These are phyloP conservation scores for Populus hybrid DNA, from an alignment of 441 rosid genomes.

Conservation along the genomic window DNA sequence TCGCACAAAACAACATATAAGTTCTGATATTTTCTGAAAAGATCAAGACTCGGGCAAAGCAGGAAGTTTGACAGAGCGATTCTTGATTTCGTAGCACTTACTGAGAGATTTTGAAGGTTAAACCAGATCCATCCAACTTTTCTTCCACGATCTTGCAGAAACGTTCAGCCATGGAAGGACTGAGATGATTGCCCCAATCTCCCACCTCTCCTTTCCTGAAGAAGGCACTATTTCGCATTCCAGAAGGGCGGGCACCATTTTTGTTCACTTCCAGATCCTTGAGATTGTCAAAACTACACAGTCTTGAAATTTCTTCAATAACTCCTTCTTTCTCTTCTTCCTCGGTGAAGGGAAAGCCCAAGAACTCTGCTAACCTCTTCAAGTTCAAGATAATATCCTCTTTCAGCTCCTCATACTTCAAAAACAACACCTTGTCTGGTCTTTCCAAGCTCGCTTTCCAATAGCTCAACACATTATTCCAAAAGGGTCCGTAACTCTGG, in stretches of 20 bases:
- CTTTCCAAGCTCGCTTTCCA: constrained; percentile 23
- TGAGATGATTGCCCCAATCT: constrained; percentile 17
- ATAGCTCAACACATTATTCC: constrained; percentile 15
- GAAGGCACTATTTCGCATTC: not conserved
- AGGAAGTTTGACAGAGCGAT: too few relatives aligned
- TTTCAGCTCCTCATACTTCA: constrained; percentile 27
- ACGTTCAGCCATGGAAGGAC: not conserved
- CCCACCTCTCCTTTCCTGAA: constrained; percentile 15
- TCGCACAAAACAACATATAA: too few relatives aligned
- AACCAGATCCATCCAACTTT: constrained; percentile 2
- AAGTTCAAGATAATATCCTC: not conserved
- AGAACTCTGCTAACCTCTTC: constrained; percentile 26
- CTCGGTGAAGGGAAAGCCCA: constrained; percentile 24
- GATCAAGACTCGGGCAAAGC: too few relatives aligned
- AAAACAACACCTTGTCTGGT: constrained; percentile 23
- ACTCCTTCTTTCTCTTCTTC: constrained; percentile 21
- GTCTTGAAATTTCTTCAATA: constrained; percentile 11
- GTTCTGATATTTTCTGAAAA: too few relatives aligned
- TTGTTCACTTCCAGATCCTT: constrained; percentile 29
- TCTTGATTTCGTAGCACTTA: too few relatives aligned
- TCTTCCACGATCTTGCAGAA: not conserved
- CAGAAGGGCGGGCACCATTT: not conserved
- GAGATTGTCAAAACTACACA: constrained; percentile 25
- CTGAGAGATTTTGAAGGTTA: not conserved
- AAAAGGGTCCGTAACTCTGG: constrained; percentile 18